Evolutionary conservation across 176 grass and related monocot genomes (phyloP), one percentile per base, ranked within the genome.

Genomic region (Oryza punctata): DNA sequence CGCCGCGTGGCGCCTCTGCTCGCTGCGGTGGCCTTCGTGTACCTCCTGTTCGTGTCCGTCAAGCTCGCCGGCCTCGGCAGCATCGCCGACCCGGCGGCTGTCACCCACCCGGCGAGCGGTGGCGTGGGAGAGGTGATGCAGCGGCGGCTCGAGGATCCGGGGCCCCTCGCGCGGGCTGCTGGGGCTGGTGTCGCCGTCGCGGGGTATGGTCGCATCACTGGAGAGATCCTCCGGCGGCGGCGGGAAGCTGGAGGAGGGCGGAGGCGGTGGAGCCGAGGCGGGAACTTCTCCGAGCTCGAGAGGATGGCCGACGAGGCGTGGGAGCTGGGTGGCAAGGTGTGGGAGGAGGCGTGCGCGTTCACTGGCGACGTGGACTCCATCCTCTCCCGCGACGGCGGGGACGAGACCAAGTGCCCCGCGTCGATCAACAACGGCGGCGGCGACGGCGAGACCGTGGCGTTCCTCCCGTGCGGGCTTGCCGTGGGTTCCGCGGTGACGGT

Each of bases 251-350:
- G 43, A 6, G 21, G 44, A 15, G 70, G 37, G 2, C 12, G 30
- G 75, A 46, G 37, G 61, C 66, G 83, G 69, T 92, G 91, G 91
- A 79, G 88, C 2, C 49, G 47, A 43, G 82, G 46, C 5, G 91
- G 87, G 0, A 98, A 93, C 75, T 93, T 87, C 87, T 93, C 89
- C 24, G 95, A 98, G 81, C 89, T 98, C 25, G 95, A 95, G 85
- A 82, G 85, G 38, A 67, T 86, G 79, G 95, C 92, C 15, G 63
- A 63, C 4, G 89, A 95, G 52, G 95, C 95, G 64, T 98, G 92
- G 95, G 80, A 67, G 67, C 63, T 84, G 27, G 95, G 95, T 1
- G 79, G 76, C 13, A 81, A 54, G 85, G 89, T 92, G 38, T 98
- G 95, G 95, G 86, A 69, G 43, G 86, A 88, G 82, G 95, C 91